Evolutionary conservation across 192 early-diverging fungal genomes (phyloP), one percentile per base, ranked within the genome.

Genomic region (Rhizophagus prolifer): DNA sequence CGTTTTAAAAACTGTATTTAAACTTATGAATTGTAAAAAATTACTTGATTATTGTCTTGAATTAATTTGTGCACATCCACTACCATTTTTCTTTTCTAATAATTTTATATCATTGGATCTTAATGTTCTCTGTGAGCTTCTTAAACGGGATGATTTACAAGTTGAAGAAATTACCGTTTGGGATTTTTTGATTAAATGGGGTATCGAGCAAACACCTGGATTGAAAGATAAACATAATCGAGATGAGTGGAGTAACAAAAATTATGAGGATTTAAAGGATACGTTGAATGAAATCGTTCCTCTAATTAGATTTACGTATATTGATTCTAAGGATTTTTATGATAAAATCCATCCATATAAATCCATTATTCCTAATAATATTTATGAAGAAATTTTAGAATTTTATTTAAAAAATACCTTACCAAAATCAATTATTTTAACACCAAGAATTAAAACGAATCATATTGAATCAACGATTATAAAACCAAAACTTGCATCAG

Each of bases 1-100:
- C 2, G 10, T 44, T 44, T 44, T 44, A 44, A 9, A 44, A 44
- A 2, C 41, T 6, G 72, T 73, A 4, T 36, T 25, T 58, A 34
- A 16, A 36, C 58, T 34, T 58, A 54, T 59, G 9, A 36, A 23
- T 28, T 73, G 47, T 73, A 73, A 73, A 34, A 60, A 34, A 60
- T 26, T 73, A 34, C 47, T 36, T 36, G 47, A 34, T 21, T 23
- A 38, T 60, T 70, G 69, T 54, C 31, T 73, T 36, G 58, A 61
- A 34, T 60, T 16, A 14, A 58, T 73, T 10, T 73, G 72, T 58
- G 16, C 34, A 38, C 26, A 73, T 59, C 54, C 54, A 30, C 28
- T 36, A 23, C 44, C 25, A 36, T 58, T 73, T 30, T 73, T 73
- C 59, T 34, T 19, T 13, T 73, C 71, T 14, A 44, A 31, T 13